These are phyloP conservation scores for Plantago lanceolata DNA, from an alignment of 305 asterid genomes.

Conservation along the genomic window DNA sequence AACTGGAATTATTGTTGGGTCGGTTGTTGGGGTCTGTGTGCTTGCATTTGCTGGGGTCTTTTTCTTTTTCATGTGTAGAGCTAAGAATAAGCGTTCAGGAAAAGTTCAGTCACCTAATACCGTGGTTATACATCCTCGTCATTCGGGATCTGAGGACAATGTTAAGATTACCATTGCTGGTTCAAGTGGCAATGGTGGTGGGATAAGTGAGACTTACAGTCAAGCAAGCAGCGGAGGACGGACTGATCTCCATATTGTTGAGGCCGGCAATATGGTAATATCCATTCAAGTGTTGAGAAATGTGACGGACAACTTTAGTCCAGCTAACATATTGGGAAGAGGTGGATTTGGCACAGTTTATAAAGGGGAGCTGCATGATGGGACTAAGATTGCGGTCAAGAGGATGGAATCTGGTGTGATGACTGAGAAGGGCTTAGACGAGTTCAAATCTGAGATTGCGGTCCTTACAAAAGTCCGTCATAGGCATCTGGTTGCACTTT, in stretches of 20 bases:
- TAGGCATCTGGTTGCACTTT: constrained; percentile 88
- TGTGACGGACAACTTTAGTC: constrained; percentile 76
- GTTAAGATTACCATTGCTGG: constrained; percentile 73
- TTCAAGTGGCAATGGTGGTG: constrained; percentile 51
- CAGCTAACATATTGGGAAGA: constrained; percentile 61
- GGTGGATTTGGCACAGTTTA: constrained; percentile 97
- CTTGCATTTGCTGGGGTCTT: constrained; percentile 43
- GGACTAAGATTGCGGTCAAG: constrained; percentile 86
- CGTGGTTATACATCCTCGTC: constrained; percentile 69
- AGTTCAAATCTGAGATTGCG: constrained; percentile 87
- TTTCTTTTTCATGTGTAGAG: constrained; percentile 42
- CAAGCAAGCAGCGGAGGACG: constrained; percentile 64
- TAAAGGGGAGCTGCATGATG: constrained; percentile 84
- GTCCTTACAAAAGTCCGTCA: constrained; percentile 93
- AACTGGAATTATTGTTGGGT: constrained; percentile 58
- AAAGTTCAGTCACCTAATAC: constrained; percentile 53
- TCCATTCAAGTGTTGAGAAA: constrained; percentile 71
- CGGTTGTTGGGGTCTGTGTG: constrained; percentile 58
- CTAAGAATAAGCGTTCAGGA: constrained; percentile 44
- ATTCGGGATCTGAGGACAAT: constrained; percentile 73
- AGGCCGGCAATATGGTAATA: constrained; percentile 73
- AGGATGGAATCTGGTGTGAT: constrained; percentile 87
- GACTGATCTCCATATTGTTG: constrained; percentile 65
- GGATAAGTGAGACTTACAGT: constrained; percentile 55
- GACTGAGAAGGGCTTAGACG: constrained; percentile 84